Percentiles rank a stretch among this genome's conserved stretches.
phyloP scores from a whole-genome alignment of 768 basidiomycete genomes.

The Kwoniella europaea region DNA sequence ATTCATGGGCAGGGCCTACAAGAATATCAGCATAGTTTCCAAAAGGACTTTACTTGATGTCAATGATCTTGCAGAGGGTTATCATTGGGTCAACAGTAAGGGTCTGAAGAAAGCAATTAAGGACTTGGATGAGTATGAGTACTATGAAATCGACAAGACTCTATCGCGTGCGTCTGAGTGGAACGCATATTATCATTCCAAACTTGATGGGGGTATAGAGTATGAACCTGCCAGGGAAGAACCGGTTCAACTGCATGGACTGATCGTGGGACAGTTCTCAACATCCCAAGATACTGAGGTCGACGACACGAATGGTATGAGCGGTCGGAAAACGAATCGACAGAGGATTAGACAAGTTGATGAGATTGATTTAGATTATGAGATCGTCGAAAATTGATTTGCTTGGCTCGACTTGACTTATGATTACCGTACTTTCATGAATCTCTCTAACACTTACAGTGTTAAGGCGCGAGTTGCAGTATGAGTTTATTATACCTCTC shows the following conservation, averaged over 20 bases:
- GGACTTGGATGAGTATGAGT: background rate
- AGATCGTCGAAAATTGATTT: background rate
- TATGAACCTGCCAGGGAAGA: background rate
- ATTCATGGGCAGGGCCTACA: background rate
- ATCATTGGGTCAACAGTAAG: background rate
- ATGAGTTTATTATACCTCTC: too few species aligned
- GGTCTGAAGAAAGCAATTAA: background rate
- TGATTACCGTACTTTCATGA: too few species aligned
- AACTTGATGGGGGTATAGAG: background rate
- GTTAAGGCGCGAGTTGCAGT: too few species aligned
- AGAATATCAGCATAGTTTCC: background rate
- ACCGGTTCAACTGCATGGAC: background rate
- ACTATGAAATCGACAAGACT: too few species aligned
- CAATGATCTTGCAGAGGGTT: background rate
- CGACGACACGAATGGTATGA: accelerated
- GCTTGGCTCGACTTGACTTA: too few species aligned
- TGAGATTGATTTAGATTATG: too few species aligned
- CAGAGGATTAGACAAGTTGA: too few species aligned
- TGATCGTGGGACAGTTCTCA: too few species aligned
- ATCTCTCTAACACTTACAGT: too few species aligned
- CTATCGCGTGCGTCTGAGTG: background rate
- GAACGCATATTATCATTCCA: background rate
- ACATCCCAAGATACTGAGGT: too few species aligned
- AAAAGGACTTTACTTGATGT: background rate
- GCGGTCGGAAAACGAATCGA: too few species aligned